Conservation (phyloP, 805 yeast genomes). For the Hermanozyma aechmeae region DNA sequence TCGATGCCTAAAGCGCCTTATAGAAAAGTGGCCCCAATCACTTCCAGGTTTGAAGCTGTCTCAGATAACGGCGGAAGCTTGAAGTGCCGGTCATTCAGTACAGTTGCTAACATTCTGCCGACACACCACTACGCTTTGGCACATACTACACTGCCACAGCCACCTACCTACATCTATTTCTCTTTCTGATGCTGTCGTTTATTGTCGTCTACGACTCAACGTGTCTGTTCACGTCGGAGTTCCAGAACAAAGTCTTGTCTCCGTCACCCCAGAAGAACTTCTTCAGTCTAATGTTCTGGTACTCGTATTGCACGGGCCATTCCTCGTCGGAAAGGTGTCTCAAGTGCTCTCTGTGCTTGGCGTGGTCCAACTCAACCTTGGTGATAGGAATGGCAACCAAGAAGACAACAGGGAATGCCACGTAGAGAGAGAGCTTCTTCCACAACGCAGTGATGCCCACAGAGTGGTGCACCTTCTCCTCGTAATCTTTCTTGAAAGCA, state of each 20-base stretch:
- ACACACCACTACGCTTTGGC: too few species aligned
- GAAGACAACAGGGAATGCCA: constrained; percentile 76
- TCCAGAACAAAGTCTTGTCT: constrained; percentile 96
- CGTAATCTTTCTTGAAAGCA: constrained; percentile 51
- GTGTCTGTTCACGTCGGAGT: constrained; percentile 85
- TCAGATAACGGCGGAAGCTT: too few species aligned
- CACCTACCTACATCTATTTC: too few species aligned
- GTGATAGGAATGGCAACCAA: constrained; percentile 74
- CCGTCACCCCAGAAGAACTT: constrained; percentile 99
- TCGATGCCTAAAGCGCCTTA: too few species aligned
- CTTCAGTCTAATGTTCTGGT: constrained; percentile 80
- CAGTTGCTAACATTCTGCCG: too few species aligned
- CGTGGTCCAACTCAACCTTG: constrained; percentile 79
- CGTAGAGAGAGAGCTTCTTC: constrained; percentile 73
- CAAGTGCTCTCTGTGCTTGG: constrained; percentile 77
- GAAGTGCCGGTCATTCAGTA: too few species aligned
- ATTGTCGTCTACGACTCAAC: constrained; percentile 30
- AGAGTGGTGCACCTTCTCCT: constrained; percentile 75
- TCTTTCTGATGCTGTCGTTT: too few species aligned
- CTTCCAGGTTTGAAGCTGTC: too few species aligned
- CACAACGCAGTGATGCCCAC: constrained; percentile 65
- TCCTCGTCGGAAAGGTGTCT: constrained; percentile 74
- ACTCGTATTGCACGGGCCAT: constrained; percentile 87
- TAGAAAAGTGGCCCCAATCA: too few species aligned
- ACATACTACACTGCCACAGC: too few species aligned